phyloP scores from a whole-genome alignment of 2,329 filamentous ascomycete species.

The Colletotrichum sp. region DNA sequence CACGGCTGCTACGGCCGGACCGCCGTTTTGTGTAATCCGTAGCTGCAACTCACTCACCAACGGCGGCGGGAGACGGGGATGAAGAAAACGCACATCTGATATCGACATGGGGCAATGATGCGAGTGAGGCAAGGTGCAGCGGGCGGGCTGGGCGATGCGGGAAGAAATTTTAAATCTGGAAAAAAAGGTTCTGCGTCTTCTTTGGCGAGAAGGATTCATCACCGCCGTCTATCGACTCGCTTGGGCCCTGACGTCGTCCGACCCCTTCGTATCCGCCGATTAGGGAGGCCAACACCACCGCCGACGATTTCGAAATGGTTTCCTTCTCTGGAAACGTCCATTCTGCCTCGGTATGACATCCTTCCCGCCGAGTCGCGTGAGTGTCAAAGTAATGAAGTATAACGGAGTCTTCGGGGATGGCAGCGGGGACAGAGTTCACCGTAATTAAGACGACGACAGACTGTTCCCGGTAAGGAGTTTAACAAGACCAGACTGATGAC shows the following conservation, averaged over 20 bases:
- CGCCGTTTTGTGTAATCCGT: background rate
- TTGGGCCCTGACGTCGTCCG: background rate
- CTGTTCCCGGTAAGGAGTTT: background rate
- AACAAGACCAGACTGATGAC: background rate
- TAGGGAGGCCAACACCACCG: background rate
- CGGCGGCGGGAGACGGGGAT: background rate
- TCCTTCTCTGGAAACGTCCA: background rate
- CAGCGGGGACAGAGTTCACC: background rate
- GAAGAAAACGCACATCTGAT: background rate
- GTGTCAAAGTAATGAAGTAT: background rate
- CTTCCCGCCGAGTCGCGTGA: background rate
- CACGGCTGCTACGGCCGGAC: background rate
- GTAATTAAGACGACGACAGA: background rate
- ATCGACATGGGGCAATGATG: background rate
- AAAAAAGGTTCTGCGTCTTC: background rate
- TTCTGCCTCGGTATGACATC: background rate
- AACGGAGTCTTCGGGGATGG: background rate
- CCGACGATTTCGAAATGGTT: background rate
- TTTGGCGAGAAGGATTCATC: background rate
- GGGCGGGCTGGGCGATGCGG: background rate
- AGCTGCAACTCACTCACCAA: background rate
- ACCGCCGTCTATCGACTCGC: background rate
- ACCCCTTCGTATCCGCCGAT: background rate
- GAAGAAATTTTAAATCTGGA: background rate
- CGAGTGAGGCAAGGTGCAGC: constrained; percentile 3